Evolutionary conservation across 306 rosid species (phyloP).

Genomic region (Lathyrus aphaca): DNA sequence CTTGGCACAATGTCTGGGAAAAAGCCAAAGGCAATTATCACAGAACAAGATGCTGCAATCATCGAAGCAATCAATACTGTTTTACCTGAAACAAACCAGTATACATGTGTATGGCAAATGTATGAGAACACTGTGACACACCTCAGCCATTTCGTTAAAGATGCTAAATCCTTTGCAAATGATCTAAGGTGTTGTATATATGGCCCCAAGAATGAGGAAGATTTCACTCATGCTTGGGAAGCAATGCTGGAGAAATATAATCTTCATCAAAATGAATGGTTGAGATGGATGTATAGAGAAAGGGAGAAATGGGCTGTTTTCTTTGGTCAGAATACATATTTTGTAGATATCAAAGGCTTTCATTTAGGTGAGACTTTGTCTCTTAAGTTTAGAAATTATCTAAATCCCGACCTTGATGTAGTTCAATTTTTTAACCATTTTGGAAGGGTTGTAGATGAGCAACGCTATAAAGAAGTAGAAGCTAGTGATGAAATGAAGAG

Average conservation of each 20-base stretch:
- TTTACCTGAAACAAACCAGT: slow-evolving; percentile 53
- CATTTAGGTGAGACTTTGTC: slow-evolving; percentile 64
- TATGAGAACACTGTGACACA: slow-evolving; percentile 60
- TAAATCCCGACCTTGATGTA: slow-evolving; percentile 50
- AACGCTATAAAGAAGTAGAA: slow-evolving; percentile 60
- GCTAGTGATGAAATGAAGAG: slow-evolving; percentile 60
- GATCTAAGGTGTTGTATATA: slow-evolving; percentile 62
- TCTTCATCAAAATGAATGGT: slow-evolving; percentile 68
- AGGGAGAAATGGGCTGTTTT: slow-evolving; percentile 68
- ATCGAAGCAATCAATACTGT: slow-evolving; percentile 58
- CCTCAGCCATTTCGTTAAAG: slow-evolving; percentile 51
- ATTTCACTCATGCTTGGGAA: slow-evolving; percentile 58
- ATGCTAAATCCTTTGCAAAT: slow-evolving; percentile 52
- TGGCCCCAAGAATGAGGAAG: slow-evolving; percentile 57
- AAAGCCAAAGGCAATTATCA: slow-evolving; percentile 62
- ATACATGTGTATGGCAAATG: slow-evolving; percentile 65
- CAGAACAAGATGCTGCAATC: slow-evolving; percentile 64
- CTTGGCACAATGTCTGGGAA: slow-evolving; percentile 57
- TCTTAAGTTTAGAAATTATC: slow-evolving; percentile 43
- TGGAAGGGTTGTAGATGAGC: slow-evolving; percentile 58
- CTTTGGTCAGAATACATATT: slow-evolving; percentile 56
- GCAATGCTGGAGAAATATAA: slow-evolving; percentile 55
- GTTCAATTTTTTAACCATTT: slow-evolving; percentile 60
- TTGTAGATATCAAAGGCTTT: slow-evolving; percentile 53
- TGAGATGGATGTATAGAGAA: slow-evolving; percentile 72